Percentiles rank a stretch among this genome's conserved stretches.
phyloP scores from a whole-genome alignment of 768 basidiomycete species.

The Trametes cingulata region DNA sequence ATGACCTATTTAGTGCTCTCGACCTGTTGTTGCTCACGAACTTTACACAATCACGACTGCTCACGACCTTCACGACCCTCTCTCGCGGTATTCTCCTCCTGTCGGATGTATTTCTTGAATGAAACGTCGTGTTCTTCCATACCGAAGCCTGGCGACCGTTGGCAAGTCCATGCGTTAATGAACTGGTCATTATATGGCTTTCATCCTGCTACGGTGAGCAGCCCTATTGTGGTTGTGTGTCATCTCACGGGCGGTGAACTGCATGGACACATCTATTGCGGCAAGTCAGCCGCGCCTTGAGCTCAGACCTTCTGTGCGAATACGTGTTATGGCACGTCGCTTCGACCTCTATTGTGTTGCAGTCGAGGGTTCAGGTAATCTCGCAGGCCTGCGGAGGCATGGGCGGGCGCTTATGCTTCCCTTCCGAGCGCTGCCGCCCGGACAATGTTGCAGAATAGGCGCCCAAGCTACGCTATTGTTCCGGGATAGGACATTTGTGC shows the following conservation, averaged over 20 bases:
- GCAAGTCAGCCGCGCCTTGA: too few relatives aligned
- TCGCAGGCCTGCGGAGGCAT: not conserved
- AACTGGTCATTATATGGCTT: too few relatives aligned
- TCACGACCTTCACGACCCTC: conserved; percentile 1
- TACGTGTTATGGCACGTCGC: too few relatives aligned
- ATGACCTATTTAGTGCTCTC: conserved; percentile 15
- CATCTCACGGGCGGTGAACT: too few relatives aligned
- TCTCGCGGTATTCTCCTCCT: not conserved
- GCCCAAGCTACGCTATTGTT: conserved; percentile 7
- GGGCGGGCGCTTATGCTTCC: not conserved
- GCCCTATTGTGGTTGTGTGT: too few relatives aligned
- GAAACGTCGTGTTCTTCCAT: too few relatives aligned
- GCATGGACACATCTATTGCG: too few relatives aligned
- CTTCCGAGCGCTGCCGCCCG: not conserved
- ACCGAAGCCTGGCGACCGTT: too few relatives aligned
- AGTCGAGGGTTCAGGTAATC: not conserved
- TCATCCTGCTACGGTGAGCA: too few relatives aligned
- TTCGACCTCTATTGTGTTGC: not conserved
- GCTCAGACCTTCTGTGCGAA: too few relatives aligned
- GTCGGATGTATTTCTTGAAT: not conserved
- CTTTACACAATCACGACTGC: not conserved
- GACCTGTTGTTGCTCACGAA: not conserved
- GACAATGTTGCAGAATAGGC: conserved; percentile 5
- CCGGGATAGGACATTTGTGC: conserved; percentile 8
- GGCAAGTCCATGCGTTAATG: too few relatives aligned